phyloP scores from a whole-genome alignment of 495 filamentous ascomycete species.

The Venustampulla echinocandica region DNA sequence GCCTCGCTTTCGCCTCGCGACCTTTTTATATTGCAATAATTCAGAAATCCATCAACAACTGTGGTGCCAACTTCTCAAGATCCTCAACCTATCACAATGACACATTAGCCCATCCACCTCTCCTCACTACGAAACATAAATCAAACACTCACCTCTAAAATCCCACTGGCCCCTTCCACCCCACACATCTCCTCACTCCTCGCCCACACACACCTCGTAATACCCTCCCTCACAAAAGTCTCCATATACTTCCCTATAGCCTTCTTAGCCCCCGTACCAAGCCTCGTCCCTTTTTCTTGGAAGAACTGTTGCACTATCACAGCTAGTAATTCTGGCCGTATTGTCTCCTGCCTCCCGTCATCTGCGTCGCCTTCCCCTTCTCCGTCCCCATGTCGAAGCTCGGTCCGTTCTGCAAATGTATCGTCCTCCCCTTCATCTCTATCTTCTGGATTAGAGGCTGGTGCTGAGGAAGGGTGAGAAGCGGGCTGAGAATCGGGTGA shows the following conservation, averaged over 20 bases:
- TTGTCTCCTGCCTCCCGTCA: slow-evolving; percentile 28
- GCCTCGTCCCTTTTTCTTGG: slow-evolving; percentile 46
- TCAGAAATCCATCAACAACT: slow-evolving; percentile 86
- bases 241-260: slow-evolving; percentile 83
- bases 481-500: slow-evolving; percentile 3
- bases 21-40: no score
- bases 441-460: slow-evolving; percentile 5
- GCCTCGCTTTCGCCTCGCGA: no score
- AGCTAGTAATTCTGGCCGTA: slow-evolving; percentile 68
- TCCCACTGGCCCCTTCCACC: slow-evolving; percentile 31
- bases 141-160: slow-evolving; percentile 70
- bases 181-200: slow-evolving; percentile 33
- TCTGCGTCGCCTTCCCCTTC: neutral
- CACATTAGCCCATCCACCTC: slow-evolving; percentile 24
- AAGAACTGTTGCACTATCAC: slow-evolving; percentile 73
- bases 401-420: neutral
- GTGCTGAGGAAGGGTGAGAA: neutral
- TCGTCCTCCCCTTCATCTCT: no score
- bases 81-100: no score
- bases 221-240: slow-evolving; percentile 84
- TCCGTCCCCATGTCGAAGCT: neutral
- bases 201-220: slow-evolving; percentile 71
- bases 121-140: no score
- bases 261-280: slow-evolving; percentile 69
- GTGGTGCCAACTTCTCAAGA: slow-evolving; percentile 83